Percentiles rank a stretch among this genome's conserved stretches.
phyloP scores from a whole-genome alignment of 2,329 filamentous ascomycete genomes.

The Penicillium vulpinum region DNA sequence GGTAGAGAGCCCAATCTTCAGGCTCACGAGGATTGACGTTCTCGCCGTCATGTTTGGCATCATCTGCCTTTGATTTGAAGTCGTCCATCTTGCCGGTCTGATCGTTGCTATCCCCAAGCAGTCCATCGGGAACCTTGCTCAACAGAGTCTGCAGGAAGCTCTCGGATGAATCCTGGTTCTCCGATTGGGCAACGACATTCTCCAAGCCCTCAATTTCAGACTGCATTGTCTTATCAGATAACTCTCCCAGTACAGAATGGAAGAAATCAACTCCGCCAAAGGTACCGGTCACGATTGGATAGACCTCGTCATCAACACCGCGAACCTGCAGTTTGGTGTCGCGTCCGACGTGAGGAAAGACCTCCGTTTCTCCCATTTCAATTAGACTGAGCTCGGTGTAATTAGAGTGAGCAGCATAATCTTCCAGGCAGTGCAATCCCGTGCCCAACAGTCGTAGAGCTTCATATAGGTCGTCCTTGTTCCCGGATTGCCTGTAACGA shows the following conservation, averaged over 20 bases:
- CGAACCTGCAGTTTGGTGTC: constrained; percentile 68
- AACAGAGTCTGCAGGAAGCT: constrained; percentile 77
- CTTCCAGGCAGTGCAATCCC: constrained; percentile 85
- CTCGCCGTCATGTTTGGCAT: constrained; percentile 73
- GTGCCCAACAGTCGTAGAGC: constrained; percentile 83
- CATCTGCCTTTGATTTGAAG: constrained; percentile 72
- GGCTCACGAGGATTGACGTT: constrained; percentile 74
- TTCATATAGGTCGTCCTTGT: constrained; percentile 80
- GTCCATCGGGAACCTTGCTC: constrained; percentile 75
- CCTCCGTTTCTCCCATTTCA: constrained; percentile 74
- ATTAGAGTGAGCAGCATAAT: constrained; percentile 92
- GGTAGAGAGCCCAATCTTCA: constrained; percentile 78
- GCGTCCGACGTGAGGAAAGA: constrained; percentile 86
- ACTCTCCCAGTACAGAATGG: constrained; percentile 76
- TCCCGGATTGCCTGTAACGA: constrained; percentile 64
- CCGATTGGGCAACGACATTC: constrained; percentile 67
- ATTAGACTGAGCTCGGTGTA: constrained; percentile 86
- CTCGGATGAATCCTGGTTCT: constrained; percentile 64
- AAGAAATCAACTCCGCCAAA: constrained; percentile 95
- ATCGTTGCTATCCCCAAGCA: constrained; percentile 66
- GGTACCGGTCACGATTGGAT: constrained; percentile 83
- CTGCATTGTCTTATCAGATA: constrained; percentile 86
- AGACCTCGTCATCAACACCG: constrained; percentile 67
- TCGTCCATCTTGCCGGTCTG: constrained; percentile 75
- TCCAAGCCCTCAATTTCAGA: constrained; percentile 88